phyloP scores from a whole-genome alignment of 345 rosid genomes.

The Syzygium grande region DNA sequence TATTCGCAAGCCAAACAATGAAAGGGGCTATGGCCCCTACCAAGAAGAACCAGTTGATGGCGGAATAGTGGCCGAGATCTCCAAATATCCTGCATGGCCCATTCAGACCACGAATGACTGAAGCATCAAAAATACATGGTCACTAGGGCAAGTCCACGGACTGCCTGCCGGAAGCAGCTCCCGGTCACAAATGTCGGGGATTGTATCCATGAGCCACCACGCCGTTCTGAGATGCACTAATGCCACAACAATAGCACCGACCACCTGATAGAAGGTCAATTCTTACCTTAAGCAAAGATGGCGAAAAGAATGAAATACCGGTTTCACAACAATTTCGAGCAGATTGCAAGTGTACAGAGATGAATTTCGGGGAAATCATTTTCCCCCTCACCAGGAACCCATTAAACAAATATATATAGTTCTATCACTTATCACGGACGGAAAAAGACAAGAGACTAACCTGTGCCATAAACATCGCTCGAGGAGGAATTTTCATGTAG shows the following conservation, averaged over 20 bases:
- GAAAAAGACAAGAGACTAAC: constrained; percentile 6
- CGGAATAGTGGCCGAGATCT: constrained; percentile 49
- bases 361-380: not conserved
- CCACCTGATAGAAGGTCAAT: constrained; percentile 19
- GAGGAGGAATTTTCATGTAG: constrained; percentile 74
- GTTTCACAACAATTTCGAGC: not conserved
- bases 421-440: not conserved
- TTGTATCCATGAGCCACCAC: constrained; percentile 63
- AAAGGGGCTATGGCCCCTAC: constrained; percentile 44
- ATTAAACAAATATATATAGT: not conserved
- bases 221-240: constrained; percentile 41
- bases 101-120: constrained; percentile 59
- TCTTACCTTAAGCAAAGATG: not conserved
- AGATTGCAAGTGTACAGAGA: not conserved
- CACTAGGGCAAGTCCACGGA: constrained; percentile 70
- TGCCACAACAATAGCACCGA: constrained; percentile 51
- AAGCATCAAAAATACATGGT: constrained; percentile 65
- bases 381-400: not conserved
- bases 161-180: constrained; percentile 43
- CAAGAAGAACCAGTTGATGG: constrained; percentile 58
- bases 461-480: constrained; percentile 62
- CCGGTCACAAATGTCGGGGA: constrained; percentile 46
- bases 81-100: constrained; percentile 63
- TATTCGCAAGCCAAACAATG: constrained; percentile 46
- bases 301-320: not conserved